Evolutionary conservation across 2,329 filamentous ascomycete genomes (phyloP).

Genomic region (Aspergillus novoparasiticus): DNA sequence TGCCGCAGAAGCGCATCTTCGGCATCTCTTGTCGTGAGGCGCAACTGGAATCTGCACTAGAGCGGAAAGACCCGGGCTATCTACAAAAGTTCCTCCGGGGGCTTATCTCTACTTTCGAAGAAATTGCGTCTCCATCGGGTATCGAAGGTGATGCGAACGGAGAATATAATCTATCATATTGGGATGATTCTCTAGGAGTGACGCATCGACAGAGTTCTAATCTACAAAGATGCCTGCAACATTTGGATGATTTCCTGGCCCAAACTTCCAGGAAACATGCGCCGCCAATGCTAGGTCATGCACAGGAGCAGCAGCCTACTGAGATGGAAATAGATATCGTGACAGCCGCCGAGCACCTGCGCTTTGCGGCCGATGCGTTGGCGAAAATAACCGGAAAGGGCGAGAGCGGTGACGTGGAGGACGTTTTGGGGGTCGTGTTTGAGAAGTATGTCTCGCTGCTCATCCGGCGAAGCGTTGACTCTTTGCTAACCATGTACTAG

Average conservation of each 20-base stretch:
- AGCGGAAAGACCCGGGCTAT: conserved; percentile 60
- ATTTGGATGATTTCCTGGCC: conserved; percentile 73
- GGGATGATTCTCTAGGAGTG: conserved; percentile 84
- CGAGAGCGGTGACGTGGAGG: conserved; percentile 86
- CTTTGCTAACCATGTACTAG: conserved; percentile 36
- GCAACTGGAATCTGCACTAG: conserved; percentile 26
- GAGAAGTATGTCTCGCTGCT: conserved; percentile 70
- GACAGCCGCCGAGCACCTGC: conserved; percentile 83
- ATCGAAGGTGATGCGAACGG: conserved; percentile 36
- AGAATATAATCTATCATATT: conserved; percentile 63
- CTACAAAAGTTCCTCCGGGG: conserved; percentile 69
- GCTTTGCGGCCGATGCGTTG: conserved; percentile 77
- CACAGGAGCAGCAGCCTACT: conserved; percentile 10
- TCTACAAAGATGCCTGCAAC: conserved; percentile 69
- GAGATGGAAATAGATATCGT: conserved; percentile 70
- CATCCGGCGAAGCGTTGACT: conserved; percentile 8
- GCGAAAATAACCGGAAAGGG: conserved; percentile 85
- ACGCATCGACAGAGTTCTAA: conserved; percentile 87
- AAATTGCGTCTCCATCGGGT: conserved; percentile 43
- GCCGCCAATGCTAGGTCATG: conserved; percentile 20
- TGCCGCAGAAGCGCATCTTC: conserved; percentile 54
- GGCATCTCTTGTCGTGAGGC: conserved; percentile 74
- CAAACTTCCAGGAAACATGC: conserved; percentile 48
- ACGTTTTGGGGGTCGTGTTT: conserved; percentile 94
- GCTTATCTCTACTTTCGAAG: conserved; percentile 68